Evolutionary conservation across 495 filamentous ascomycete species (phyloP).

Genomic region (Immersiella caudata): DNA sequence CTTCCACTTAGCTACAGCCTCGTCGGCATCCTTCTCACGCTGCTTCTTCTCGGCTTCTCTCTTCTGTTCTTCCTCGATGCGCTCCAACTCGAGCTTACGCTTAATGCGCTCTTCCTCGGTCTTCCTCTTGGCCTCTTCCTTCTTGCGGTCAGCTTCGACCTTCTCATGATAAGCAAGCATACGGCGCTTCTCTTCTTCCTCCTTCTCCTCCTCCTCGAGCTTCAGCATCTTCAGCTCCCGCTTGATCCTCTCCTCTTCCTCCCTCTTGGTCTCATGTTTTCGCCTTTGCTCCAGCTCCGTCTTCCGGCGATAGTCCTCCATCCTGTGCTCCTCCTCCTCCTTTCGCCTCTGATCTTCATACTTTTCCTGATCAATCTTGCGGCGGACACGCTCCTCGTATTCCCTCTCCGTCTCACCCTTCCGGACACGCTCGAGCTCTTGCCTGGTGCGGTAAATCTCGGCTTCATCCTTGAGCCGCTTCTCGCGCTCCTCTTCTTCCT

Average conservation of each 20-base stretch:
- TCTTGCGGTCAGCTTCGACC: constrained; percentile 47
- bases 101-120: constrained; percentile 51
- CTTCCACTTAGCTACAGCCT: constrained; percentile 60
- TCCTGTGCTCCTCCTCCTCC: constrained; percentile 30
- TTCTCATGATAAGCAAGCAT: constrained; percentile 49
- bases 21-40: constrained; percentile 57
- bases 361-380: constrained; percentile 52
- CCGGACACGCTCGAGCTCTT: constrained; percentile 29
- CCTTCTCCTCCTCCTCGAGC: constrained; percentile 47
- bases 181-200: constrained; percentile 45
- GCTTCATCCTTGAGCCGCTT: constrained; percentile 34
- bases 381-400: constrained; percentile 33
- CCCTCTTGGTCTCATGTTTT: constrained; percentile 47
- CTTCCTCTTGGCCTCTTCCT: constrained; percentile 49
- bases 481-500: constrained; percentile 45
- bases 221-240: constrained; percentile 28
- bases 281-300: constrained; percentile 37
- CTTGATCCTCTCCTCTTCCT: constrained; percentile 40
- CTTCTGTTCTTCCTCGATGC: constrained; percentile 58
- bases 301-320: constrained; percentile 34
- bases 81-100: constrained; percentile 58
- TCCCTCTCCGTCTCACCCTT: constrained; percentile 49
- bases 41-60: constrained; percentile 44
- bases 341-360: constrained; percentile 50
- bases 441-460: constrained; percentile 33